Evolutionary conservation across 2,329 filamentous ascomycete species (phyloP), one percentile per base, ranked within the genome.

Genomic region (Colletotrichum incanum): DNA sequence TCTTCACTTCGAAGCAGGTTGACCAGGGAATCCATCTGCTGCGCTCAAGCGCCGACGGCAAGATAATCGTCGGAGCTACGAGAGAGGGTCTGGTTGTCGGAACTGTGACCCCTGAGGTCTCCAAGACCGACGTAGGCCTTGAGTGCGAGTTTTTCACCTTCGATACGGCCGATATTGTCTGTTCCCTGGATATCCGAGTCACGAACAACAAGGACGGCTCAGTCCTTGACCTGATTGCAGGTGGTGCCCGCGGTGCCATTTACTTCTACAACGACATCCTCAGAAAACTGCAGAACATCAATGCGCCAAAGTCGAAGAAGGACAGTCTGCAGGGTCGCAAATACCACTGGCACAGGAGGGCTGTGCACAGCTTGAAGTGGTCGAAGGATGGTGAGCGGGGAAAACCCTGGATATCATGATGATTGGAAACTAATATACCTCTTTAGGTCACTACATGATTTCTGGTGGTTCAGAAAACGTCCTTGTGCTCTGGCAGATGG

Each of bases 381-480:
- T 98, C 96, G 18, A 87, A 87, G 76, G 96, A 99, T 86, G 95
- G 96, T 94, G 88, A 79, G 86, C 75, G 73, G 74, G 47, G 8
- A 2, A n/a, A 20, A 16, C 20, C 16, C 6, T 8, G 45, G 31
- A 5, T 14, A 52, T 3, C 14, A 5, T 18, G 37, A 11, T 52
- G 18, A 18, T 23, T 34, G 41, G 16, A 28, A 45, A 16, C 62
- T 73, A 73, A 75, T 84, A 84, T 73, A 84, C 77, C 58, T 59
- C 55, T 50, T 61, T 61, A 96, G 94, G 94, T 62, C 95, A 98
- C 79, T 99, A 99, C 81, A 84, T 99, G 71, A 92, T 99, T 64
- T 98, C 96, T 68, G 96, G 96, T 78, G 96, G 96, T 41, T 91
- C 91, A 28, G 96, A 99, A 82, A 95, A 94, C 9, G 93, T 94